phyloP scores from a whole-genome alignment of 2,329 filamentous ascomycete genomes.

The Ilyonectria robusta region DNA sequence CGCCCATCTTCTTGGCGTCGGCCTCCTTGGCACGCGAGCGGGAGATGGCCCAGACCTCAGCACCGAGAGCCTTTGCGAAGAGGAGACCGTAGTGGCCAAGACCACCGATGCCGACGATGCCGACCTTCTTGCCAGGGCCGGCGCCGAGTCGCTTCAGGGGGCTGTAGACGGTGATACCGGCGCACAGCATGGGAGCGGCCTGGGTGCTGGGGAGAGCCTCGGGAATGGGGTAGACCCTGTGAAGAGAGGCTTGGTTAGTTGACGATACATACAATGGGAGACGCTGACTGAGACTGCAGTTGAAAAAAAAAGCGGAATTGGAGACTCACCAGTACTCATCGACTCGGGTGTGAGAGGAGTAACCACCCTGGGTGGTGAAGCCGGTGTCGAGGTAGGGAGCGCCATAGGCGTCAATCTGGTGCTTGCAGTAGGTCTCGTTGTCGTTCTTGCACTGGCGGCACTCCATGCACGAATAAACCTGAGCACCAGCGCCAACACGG shows the following conservation, averaged over 20 bases:
- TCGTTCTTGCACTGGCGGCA: slow-evolving; percentile 58
- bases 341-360: slow-evolving; percentile 54
- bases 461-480: slow-evolving; percentile 66
- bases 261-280: no score
- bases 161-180: slow-evolving; percentile 84
- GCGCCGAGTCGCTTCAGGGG: slow-evolving; percentile 83
- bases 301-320: background rate
- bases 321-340: slow-evolving; percentile 60
- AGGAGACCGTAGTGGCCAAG: slow-evolving; percentile 80
- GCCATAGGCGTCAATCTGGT: slow-evolving; percentile 64
- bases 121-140: slow-evolving; percentile 85
- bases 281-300: background rate
- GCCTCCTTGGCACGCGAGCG: slow-evolving; percentile 72
- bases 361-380: slow-evolving; percentile 72
- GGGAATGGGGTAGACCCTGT: slow-evolving; percentile 79
- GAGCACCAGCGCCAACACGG: slow-evolving; percentile 72
- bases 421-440: slow-evolving; percentile 58
- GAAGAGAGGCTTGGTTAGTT: slow-evolving; percentile 21
- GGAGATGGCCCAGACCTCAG: slow-evolving; percentile 74
- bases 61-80: slow-evolving; percentile 77
- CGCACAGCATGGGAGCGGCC: slow-evolving; percentile 87
- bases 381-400: slow-evolving; percentile 65
- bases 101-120: slow-evolving; percentile 80
- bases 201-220: slow-evolving; percentile 74
- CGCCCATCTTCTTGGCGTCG: slow-evolving; percentile 72